Evolutionary conservation across 768 basidiomycete genomes (phyloP).

Genomic region (Polyporus arcularius): DNA sequence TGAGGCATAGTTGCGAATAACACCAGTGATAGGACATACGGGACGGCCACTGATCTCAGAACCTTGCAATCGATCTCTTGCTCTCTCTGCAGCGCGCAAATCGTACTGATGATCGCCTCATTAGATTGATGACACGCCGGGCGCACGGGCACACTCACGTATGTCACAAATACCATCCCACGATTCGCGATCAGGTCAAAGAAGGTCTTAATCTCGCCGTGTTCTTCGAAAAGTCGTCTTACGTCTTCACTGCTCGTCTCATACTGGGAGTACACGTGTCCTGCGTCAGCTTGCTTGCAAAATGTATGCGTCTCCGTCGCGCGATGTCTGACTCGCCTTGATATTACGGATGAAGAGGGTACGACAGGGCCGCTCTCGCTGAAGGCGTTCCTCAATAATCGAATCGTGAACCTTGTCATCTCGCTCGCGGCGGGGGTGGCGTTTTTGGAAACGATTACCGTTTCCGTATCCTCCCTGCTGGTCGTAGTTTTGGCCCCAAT

Average conservation of each 20-base stretch:
- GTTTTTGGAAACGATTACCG: constrained; percentile 40
- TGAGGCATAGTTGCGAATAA: not conserved
- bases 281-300: constrained; percentile 9
- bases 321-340: constrained; percentile 68
- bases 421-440: constrained; percentile 67
- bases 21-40: constrained; percentile 50
- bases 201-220: constrained; percentile 96
- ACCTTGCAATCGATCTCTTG: constrained; percentile 88
- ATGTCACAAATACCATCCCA: constrained; percentile 99
- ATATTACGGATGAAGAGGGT: constrained; percentile 98
- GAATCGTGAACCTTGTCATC: constrained; percentile 90
- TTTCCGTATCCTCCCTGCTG: constrained; percentile 47
- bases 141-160: constrained; percentile 61
- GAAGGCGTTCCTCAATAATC: constrained; percentile 91
- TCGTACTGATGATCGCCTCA: constrained; percentile 65
- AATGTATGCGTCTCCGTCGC: not conserved
- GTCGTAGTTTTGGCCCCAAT: constrained; percentile 53
- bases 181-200: constrained; percentile 93
- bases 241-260: constrained; percentile 88
- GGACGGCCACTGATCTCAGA: constrained; percentile 86
- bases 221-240: constrained; percentile 83
- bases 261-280: constrained; percentile 52
- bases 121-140: not conserved
- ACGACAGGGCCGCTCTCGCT: constrained; percentile 91
- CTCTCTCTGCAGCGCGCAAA: constrained; percentile 88